Evolutionary conservation across 805 yeast genomes (phyloP).

Genomic region (Maudiozyma bulderi): DNA sequence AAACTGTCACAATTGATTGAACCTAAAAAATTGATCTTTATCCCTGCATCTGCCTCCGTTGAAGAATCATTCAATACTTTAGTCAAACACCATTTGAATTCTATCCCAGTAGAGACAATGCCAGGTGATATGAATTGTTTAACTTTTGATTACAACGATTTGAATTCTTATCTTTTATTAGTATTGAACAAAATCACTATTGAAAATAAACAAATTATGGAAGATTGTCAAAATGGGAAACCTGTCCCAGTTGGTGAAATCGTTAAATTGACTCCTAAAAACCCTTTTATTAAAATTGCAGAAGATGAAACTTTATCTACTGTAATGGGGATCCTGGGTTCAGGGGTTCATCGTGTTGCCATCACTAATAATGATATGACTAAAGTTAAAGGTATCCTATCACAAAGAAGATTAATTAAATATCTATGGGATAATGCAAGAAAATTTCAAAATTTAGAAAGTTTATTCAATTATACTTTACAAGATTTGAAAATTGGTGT

Average conservation of each 20-base stretch:
- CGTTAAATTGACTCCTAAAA: conserved; percentile 73
- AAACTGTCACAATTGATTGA: conserved; percentile 67
- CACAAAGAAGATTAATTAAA: conserved; percentile 80
- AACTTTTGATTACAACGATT: conserved; percentile 86
- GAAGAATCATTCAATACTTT: conserved; percentile 83
- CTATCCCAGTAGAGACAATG: conserved; percentile 64
- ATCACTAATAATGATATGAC: conserved; percentile 47
- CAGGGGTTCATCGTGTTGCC: conserved; percentile 92
- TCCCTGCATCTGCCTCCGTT: conserved; percentile 59
- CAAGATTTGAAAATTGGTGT: conserved; percentile 71
- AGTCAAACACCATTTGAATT: conserved; percentile 63
- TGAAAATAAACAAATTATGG: conserved; percentile 26
- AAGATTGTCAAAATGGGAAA: conserved; percentile 72
- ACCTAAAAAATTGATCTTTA: conserved; percentile 62
- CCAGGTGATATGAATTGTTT: conserved; percentile 56
- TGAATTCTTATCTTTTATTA: conserved; percentile 74
- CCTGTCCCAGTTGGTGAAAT: conserved; percentile 90
- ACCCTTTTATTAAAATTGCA: conserved; percentile 72
- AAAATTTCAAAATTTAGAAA: conserved; percentile 72
- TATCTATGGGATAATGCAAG: conserved; percentile 91
- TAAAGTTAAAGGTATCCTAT: conserved; percentile 69
- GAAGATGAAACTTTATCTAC: conserved; percentile 58
- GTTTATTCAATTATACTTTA: conserved; percentile 56
- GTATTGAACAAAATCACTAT: conserved; percentile 63
- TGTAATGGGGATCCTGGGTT: conserved; percentile 82